These are phyloP conservation scores for Kwoniella dendrophila DNA, from an alignment of 768 basidiomycete species.

Conservation along the genomic window DNA sequence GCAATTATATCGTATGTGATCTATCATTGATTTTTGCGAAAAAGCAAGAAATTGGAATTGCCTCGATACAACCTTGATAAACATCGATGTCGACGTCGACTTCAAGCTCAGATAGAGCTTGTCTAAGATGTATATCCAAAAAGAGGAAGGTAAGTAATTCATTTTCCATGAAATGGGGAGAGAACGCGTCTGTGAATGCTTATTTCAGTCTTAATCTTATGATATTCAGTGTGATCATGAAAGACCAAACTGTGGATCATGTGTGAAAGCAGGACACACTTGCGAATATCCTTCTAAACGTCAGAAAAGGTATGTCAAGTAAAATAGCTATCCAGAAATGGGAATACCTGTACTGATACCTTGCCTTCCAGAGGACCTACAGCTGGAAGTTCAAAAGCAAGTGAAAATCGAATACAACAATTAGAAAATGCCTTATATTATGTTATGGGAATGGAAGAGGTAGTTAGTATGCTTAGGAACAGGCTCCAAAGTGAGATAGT, in stretches of 20 bases:
- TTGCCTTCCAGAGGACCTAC: neutral
- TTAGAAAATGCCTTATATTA: slow-evolving; percentile 1
- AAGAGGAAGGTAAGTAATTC: neutral
- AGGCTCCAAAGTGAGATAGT: neutral
- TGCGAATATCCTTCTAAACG: slow-evolving; percentile 1
- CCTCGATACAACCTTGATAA: too few relatives aligned
- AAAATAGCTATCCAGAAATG: neutral
- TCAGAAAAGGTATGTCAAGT: neutral
- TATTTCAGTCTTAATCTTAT: too few relatives aligned
- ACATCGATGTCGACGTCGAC: neutral
- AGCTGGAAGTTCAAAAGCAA: neutral
- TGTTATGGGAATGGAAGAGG: neutral
- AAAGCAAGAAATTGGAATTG: too few relatives aligned
- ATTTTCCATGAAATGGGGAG: neutral
- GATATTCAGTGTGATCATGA: neutral
- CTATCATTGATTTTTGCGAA: too few relatives aligned
- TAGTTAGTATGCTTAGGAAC: neutral
- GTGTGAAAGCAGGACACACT: slow-evolving; percentile 1
- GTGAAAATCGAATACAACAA: slow-evolving; percentile 3
- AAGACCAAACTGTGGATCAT: neutral
- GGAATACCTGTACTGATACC: neutral
- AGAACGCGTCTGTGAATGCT: too few relatives aligned
- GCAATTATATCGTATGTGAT: too few relatives aligned
- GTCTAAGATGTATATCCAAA: neutral
- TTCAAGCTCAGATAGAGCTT: neutral